A percentile compares a stretch with the other conserved stretches of the same genome.
Conservation (phyloP, 2,329 filamentous ascomycete species). For the Sporothrix inflata region DNA sequence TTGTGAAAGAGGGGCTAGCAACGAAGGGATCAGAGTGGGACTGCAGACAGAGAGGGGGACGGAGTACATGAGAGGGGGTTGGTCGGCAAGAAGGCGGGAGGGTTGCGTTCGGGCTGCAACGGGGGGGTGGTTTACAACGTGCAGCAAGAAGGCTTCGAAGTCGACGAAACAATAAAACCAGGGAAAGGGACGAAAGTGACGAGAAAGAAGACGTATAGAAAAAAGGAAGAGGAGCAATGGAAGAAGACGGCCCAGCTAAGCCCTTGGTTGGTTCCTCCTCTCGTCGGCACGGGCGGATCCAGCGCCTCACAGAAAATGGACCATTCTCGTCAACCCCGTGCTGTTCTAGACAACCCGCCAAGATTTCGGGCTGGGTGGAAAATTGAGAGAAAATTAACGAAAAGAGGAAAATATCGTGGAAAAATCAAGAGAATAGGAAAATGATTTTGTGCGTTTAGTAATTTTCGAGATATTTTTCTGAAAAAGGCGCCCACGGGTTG, state of each 20-base stretch:
- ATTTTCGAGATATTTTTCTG: neutral
- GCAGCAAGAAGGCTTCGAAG: neutral
- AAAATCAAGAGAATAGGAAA: neutral
- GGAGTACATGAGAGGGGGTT: neutral
- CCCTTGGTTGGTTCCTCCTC: neutral
- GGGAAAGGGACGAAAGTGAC: neutral
- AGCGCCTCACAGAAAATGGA: neutral
- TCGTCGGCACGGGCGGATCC: conserved; percentile 8
- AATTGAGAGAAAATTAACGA: neutral
- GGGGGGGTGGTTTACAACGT: neutral
- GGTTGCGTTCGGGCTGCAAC: conserved; percentile 23
- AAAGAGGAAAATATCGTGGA: neutral
- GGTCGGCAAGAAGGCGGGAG: conserved; percentile 1
- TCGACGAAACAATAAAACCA: neutral
- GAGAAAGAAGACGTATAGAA: neutral
- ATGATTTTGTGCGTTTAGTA: neutral
- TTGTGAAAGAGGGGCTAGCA: conserved; percentile 6
- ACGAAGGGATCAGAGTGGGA: conserved; percentile 6
- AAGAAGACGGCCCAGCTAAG: conserved; percentile 15
- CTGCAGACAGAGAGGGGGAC: neutral
- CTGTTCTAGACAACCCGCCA: neutral
- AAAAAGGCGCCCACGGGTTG: conserved; percentile 12
- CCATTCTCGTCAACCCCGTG: neutral
- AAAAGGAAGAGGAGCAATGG: conserved; percentile 6
- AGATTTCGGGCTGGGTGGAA: neutral